Base-by-base conservation (phyloP, 495 filamentous ascomycete species). In the Hamigera avellanea region DNA sequence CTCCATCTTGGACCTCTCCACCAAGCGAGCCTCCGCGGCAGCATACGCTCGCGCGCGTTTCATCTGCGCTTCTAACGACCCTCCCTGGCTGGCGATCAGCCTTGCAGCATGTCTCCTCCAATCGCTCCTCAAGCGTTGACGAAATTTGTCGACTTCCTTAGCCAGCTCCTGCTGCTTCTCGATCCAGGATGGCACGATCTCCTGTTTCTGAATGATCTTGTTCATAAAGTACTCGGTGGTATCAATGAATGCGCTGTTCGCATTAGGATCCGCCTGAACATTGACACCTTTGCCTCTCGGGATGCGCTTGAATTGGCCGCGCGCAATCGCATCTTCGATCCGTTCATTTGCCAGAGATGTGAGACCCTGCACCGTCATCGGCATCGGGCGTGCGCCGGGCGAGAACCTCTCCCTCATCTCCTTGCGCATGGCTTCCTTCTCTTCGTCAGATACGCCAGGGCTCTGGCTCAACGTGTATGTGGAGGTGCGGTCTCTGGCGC, bases 221-320 rank as follows among this genome's bases (percentile, higher is more conserved):
- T 98, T 98, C 79, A 98, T 80, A 46, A 96, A 84, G 53, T 95
- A 95, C 57, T 95, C 89, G 0, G 93, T 96, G 1, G 91, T 96
- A 53, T 96, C 87, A 23, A 96, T 70, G 52, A 91, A 98, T 0
- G 93, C 86, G 49, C 78, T 91, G 42, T 78, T 80, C 2, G 83
- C 83, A 48, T 85, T 79, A 35, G 86, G 64, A 52, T 95, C 89
- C 14, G 78, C 64, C 56, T 88, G 74, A 1, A 84, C 67, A 42
- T 69, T 64, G 23, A 64, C 54, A 10, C 75, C 78, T 45, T 84
- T 83, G 0, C 91, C 91, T 8, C 91, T 70, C 2, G 81, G 76
- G 3, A 96, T 83, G 36, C 86, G 78, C 42, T 86, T 80, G 58
- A 98, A 98, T 52, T 93, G 83, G 0, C 91, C 91, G 16, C 87